Evolutionary conservation across 2,329 filamentous ascomycete genomes (phyloP), one percentile per base, ranked within the genome.

Genomic region (Drechslerella coelobrocha): DNA sequence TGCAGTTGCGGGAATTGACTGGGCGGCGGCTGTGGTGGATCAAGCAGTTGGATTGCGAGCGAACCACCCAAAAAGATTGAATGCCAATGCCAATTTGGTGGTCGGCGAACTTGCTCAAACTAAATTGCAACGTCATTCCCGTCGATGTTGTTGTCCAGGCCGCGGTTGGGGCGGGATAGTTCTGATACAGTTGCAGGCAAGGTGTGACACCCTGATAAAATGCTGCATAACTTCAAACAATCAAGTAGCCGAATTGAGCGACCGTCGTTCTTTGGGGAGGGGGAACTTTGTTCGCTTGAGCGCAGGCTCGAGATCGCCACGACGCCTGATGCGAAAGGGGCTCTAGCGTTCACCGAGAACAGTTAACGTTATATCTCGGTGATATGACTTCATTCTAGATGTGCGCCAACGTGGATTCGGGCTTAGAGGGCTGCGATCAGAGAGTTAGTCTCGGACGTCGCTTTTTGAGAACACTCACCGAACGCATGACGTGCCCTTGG

Each of bases 181-280:
- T 41, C 51, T 61, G 65, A 69, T 62, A 59, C 56, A 19, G n/a
- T 17, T 41, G 37, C 37, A 19, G 19, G 17, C 41, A 21, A 45
- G 57, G 65, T 69, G 65, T 69, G 56, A 69, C 57, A 62, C 65
- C 65, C 37, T 71, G 59, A 63, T 63, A 63, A 63, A 12, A 63
- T 21, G 34, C 6, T 69, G 57, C 65, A 69, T 61, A 69, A 69
- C 57, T 51, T 69, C 65, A 69, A 69, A 69, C 65, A 50, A 53
- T 39, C 34, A 69, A 62, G 45, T 53, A 59, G 53, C 66, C 66
- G 54, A 60, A 71, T 71, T 37, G 14, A 69, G 65, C 56, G 31
- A 37, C 31, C 48, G 51, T 61, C 43, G 41, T 24, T 52, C 19
- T 31, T 63, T 54, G 14, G 9, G 24, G 24, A 10, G 17, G 12